These are phyloP conservation scores for Agrostemma githago DNA, from an alignment of 148 eudicot genomes.

Conservation along the genomic window DNA sequence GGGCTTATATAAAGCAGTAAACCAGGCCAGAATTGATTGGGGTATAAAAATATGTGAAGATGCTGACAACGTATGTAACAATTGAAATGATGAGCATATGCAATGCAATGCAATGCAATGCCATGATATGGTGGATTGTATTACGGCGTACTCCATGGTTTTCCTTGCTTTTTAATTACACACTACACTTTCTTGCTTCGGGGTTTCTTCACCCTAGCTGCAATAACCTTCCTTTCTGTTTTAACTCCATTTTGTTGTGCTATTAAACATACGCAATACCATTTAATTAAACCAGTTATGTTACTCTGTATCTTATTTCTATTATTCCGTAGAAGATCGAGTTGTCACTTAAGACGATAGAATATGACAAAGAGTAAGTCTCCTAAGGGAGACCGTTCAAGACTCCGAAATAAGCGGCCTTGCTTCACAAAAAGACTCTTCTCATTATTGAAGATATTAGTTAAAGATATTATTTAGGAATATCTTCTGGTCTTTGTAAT, in stretches of 20 bases:
- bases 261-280: not conserved
- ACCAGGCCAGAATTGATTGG: not conserved
- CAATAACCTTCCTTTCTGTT: not conserved
- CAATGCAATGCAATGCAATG: too few species aligned
- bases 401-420: too few species aligned
- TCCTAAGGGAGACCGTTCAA: too few species aligned
- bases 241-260: not conserved
- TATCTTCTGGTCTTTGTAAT: too few species aligned
- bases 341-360: too few species aligned
- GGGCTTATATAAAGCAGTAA: slow-evolving; percentile 24
- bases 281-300: too few species aligned
- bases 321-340: too few species aligned
- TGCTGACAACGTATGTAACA: not conserved
- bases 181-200: slow-evolving; percentile 25
- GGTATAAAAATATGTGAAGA: not conserved
- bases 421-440: too few species aligned
- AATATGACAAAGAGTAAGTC: too few species aligned
- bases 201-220: slow-evolving; percentile 19
- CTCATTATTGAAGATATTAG: too few species aligned
- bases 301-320: too few species aligned
- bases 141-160: slow-evolving; percentile 61
- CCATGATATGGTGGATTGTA: slow-evolving; percentile 39
- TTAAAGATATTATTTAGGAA: too few species aligned
- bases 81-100: slow-evolving; percentile 17
- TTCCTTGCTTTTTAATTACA: not conserved